These are phyloP conservation scores for Neospora caninum DNA, from an alignment of 169 alveolate genomes.

Conservation along the genomic window DNA sequence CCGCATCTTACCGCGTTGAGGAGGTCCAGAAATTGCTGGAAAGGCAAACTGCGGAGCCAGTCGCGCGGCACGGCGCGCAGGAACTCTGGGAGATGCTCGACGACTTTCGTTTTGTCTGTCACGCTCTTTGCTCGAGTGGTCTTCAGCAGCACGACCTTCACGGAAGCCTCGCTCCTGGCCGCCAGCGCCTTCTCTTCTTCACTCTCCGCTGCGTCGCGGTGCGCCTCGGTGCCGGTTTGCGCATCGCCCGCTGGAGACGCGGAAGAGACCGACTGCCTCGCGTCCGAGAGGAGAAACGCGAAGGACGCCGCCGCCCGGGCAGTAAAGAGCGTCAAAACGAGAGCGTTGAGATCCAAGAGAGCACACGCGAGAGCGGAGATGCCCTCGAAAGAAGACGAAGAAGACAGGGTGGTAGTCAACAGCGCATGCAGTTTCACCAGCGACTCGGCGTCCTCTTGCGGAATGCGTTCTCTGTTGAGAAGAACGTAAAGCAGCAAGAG, in stretches of 20 bases:
- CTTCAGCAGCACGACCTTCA: background rate
- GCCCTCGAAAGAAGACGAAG: background rate
- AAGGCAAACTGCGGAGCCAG: background rate
- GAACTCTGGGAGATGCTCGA: background rate
- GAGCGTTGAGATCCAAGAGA: background rate
- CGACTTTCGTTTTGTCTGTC: background rate
- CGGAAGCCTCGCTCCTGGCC: background rate
- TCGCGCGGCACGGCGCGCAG: background rate
- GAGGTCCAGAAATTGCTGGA: background rate
- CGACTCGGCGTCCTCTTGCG: background rate
- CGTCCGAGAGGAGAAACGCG: background rate
- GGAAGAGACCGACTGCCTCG: background rate
- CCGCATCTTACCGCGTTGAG: background rate
- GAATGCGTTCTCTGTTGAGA: background rate
- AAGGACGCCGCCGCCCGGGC: constrained; percentile 20
- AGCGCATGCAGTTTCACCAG: background rate
- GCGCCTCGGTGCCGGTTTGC: background rate
- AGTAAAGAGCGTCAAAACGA: background rate
- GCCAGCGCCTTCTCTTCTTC: background rate
- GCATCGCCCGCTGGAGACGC: background rate
- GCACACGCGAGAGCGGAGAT: background rate
- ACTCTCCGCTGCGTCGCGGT: background rate
- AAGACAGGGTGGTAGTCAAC: background rate
- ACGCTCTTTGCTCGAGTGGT: background rate
- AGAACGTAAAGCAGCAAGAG: too few species aligned